Percentiles rank a stretch among this genome's conserved stretches.
phyloP scores from a whole-genome alignment of 805 yeast species.

The Metschnikowia arizonensis region DNA sequence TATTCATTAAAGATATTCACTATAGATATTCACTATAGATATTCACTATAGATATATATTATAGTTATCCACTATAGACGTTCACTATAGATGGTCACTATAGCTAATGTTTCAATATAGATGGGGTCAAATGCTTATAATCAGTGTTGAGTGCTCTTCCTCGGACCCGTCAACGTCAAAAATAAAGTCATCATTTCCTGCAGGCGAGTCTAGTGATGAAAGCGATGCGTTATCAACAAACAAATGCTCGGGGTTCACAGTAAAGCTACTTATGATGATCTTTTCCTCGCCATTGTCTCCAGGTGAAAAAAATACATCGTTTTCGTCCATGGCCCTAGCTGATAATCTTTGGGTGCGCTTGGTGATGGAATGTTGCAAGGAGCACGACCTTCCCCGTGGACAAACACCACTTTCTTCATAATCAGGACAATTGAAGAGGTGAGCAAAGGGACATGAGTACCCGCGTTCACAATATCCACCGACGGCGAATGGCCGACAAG shows the following conservation, averaged over 20 bases:
- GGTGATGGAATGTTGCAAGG: conserved; percentile 44
- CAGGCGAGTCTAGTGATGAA: not conserved
- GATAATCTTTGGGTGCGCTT: conserved; percentile 26
- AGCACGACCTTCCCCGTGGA: conserved; percentile 48
- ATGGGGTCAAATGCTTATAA: not conserved
- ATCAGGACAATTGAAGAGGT: conserved; percentile 67
- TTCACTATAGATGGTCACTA: no score
- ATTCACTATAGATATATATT: no score
- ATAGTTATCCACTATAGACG: no score
- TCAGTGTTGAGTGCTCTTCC: no score
- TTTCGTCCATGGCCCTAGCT: conserved; percentile 18
- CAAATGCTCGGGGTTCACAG: conserved; percentile 28
- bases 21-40: no score
- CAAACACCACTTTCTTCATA: conserved; percentile 59
- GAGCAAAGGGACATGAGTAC: conserved; percentile 50
- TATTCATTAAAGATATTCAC: no score
- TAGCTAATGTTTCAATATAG: no score
- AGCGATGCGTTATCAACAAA: conserved; percentile 9
- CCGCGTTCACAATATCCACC: conserved; percentile 70
- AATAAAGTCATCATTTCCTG: not conserved
- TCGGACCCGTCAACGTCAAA: not conserved
- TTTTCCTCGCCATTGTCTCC: conserved; percentile 17
- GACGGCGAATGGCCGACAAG: conserved; percentile 65
- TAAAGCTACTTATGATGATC: conserved; percentile 28
- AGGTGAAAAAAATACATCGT: conserved; percentile 19